Evolutionary conservation across 192 early-diverging fungal species (phyloP), one percentile per base, ranked within the genome.

Genomic region (Jimgerdemannia lactiflua): DNA sequence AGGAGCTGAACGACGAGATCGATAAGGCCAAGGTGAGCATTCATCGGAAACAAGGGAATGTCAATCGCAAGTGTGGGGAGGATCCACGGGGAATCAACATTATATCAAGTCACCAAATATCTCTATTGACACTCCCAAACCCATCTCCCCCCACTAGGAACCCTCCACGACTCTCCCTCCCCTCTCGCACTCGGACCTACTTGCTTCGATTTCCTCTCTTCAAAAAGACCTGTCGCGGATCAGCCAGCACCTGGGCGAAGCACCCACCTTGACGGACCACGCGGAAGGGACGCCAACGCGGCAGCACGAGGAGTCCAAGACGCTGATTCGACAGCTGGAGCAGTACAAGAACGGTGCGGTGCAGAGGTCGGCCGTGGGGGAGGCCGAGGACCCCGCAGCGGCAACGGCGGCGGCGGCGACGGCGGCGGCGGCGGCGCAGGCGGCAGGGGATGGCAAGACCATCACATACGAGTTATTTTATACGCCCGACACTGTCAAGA

Each of bases 401-500:
- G 14, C 49, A 6, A n/a, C n/a, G n/a, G n/a, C n/a, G n/a, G n/a
- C n/a, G n/a, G n/a, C n/a, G n/a, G n/a, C n/a, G n/a, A n/a, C n/a
- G n/a, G n/a, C n/a, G n/a, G n/a, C n/a, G n/a, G n/a, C n/a, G n/a
- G n/a, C n/a, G n/a, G n/a, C n/a, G n/a, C n/a, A n/a, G n/a, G n/a
- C n/a, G n/a, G 49, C 14, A 14, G 49, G 49, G 49, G 49, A 59
- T 14, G 49, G 49, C 8, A 80, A 86, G 86, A 82, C 83, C 66
- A 82, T 94, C 4, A 93, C 92, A 9, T 93, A 94, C 74, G 92
- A 94, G 73, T 80, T 93, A 3, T 92, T 80, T 74, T 94, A 92
- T 72, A 91, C 87, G 19, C 92, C 92, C 14, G 86, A 89, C 42
- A 84, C 89, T 39, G 82, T 86, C 10, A 84, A 85, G 71, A 64